Conservation (phyloP, 305 asterid species). For the Ilex paraguariensis region DNA sequence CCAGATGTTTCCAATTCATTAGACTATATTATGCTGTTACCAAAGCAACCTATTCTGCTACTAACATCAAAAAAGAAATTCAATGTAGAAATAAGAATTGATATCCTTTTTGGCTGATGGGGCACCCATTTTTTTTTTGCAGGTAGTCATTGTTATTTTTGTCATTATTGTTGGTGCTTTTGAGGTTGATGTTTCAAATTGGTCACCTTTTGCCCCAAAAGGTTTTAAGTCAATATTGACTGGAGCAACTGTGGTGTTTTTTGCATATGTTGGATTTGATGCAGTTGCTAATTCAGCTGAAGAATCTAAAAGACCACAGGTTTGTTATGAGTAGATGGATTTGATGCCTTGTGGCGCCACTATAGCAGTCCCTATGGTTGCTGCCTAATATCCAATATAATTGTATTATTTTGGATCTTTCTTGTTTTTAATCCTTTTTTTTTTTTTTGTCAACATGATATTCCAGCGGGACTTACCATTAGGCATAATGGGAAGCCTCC, state of each 20-base stretch:
- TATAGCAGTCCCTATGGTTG: not conserved
- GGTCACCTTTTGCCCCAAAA: conserved; percentile 89
- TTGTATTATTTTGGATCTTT: not conserved
- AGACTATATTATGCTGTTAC: too few relatives aligned
- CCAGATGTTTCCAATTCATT: too few relatives aligned
- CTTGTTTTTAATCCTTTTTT: conserved; percentile 11
- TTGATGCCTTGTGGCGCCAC: conserved; percentile 7
- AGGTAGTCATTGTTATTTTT: conserved; percentile 75
- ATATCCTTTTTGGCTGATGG: conserved; percentile 21
- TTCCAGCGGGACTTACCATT: conserved; percentile 87
- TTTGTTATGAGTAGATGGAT: conserved; percentile 19
- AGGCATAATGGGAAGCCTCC: conserved; percentile 91
- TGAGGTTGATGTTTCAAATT: conserved; percentile 78
- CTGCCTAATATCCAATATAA: too few relatives aligned
- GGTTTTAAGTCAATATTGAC: conserved; percentile 67
- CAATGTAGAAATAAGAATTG: conserved; percentile 5
- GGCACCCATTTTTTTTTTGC: conserved; percentile 26
- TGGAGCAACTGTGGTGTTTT: conserved; percentile 97
- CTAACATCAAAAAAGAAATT: not conserved
- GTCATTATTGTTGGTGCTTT: conserved; percentile 75
- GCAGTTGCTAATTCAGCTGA: conserved; percentile 99
- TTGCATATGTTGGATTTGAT: conserved; percentile 96
- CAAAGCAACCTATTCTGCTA: too few relatives aligned
- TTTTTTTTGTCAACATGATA: conserved; percentile 19
- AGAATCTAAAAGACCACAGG: conserved; percentile 96